A percentile compares a stretch with the other conserved stretches of the same genome.
phyloP scores from a whole-genome alignment of 768 basidiomycete genomes.

The Mrakia blollopis region DNA sequence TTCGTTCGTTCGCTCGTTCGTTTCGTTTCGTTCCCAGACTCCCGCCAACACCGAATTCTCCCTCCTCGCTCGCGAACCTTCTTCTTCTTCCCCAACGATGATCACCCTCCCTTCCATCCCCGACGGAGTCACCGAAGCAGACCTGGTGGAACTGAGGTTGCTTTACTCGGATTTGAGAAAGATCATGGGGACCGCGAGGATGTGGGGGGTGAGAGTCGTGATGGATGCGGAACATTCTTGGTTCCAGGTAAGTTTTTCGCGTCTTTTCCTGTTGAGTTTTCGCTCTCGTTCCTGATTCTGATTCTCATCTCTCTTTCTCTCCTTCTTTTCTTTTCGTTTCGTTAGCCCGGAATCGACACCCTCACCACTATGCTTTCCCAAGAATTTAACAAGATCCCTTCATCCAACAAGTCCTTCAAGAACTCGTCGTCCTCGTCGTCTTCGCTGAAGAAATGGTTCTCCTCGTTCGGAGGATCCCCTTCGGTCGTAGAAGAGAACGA shows the following conservation, averaged over 20 bases:
- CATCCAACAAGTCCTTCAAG: constrained; percentile 25
- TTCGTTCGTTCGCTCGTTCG: background rate
- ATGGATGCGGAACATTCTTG: constrained; percentile 75
- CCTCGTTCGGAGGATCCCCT: constrained; percentile 35
- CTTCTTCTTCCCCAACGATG: background rate
- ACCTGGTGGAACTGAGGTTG: constrained; percentile 58
- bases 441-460: constrained; percentile 36
- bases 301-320: background rate
- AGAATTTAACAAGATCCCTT: constrained; percentile 58
- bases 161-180: constrained; percentile 59
- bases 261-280: background rate
- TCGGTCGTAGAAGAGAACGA: constrained; percentile 33
- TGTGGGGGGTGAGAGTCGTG: constrained; percentile 62
- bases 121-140: constrained; percentile 52
- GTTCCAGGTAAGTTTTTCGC: constrained; percentile 46
- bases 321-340: background rate
- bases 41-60: constrained; percentile 58
- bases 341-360: constrained; percentile 76
- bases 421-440: background rate
- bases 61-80: constrained; percentile 35
- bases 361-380: constrained; percentile 68
- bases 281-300: background rate
- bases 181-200: constrained; percentile 62
- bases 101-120: constrained; percentile 36
- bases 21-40: constrained; percentile 53